Evolutionary conservation across 2,329 filamentous ascomycete species (phyloP), one percentile per base, ranked within the genome.

Genomic region (Trichoderma asperellum): DNA sequence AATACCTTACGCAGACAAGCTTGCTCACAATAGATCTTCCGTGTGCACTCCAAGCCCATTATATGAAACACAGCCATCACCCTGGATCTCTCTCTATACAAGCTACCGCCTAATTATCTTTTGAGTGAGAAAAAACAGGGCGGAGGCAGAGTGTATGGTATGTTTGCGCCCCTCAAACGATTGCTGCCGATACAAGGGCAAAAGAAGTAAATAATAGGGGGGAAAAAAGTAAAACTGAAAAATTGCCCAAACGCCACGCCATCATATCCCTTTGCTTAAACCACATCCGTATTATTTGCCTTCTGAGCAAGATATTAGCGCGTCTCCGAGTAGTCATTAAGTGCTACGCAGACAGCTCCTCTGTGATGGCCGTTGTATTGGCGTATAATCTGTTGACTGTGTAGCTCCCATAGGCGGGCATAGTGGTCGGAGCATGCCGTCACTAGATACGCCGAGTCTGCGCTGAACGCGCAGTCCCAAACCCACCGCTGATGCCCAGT

Each of bases 281-380:
- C 52, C 62, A 14, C 32, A 18, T 21, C 52, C 14, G 24, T 47
- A 11, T 57, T 40, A 35, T 16, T 11, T 6, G n/a, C 12, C 10
- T 10, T 16, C 27, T 18, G 18, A 21, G 21, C 27, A 40, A 32
- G 61, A 27, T 24, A 6, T 76, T 70, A 81, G 21, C 85, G 82
- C 40, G 85, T 82, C 79, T 89, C 87, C 14, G 87, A 89, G 78
- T 93, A 93, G 77, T 97, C 94, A 78, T 97, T 97, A 72, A 97
- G 83, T 16, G 94, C 94, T 47, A 97, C 94, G 77, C 94, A 97
- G 0, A 97, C 93, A 4, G 94, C 93, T 55, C 94, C 94, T 43
- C 94, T 87, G 78, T 97, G 94, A 77, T 97, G 94, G 7, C 94
- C 94, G 77, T 96, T 97, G 79, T 97, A 97, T 83, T 97, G 94